Evolutionary conservation across 169 alveolate genomes (phyloP).

Genomic region (Perkinsus chesapeaki): DNA sequence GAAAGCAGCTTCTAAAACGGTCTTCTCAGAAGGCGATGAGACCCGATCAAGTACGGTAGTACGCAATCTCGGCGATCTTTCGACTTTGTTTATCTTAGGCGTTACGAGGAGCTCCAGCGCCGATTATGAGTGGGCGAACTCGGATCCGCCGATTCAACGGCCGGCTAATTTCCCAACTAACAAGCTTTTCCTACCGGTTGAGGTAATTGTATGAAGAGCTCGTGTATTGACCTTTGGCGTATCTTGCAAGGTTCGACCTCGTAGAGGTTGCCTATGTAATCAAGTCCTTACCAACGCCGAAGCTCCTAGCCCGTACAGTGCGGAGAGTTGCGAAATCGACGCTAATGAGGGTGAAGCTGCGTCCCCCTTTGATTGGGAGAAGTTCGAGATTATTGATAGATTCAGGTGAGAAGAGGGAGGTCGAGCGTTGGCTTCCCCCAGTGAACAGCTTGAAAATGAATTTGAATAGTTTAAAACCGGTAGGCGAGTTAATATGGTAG

Average conservation of each 20-base stretch:
- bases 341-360: background rate
- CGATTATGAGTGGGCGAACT: background rate
- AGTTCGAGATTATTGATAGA: background rate
- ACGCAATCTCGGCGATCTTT: background rate
- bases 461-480: too few species aligned
- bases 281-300: background rate
- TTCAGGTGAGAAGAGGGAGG: background rate
- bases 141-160: background rate
- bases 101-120: background rate
- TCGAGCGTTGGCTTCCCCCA: too few species aligned
- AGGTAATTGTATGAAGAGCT: background rate
- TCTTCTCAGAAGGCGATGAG: background rate
- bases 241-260: slow-evolving; percentile 1
- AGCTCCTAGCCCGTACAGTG: background rate
- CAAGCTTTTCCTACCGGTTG: background rate
- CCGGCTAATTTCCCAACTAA: background rate
- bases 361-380: background rate
- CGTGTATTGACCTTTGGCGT: too few species aligned
- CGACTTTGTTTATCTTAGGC: background rate
- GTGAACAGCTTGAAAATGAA: too few species aligned
- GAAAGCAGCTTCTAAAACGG: too few species aligned
- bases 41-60: background rate
- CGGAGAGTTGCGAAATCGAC: background rate
- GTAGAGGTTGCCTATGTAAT: background rate
- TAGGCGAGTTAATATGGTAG: too few species aligned